Evolutionary conservation across 805 yeast genomes (phyloP), one percentile per base, ranked within the genome.

Genomic region (Myxozyma monticola): DNA sequence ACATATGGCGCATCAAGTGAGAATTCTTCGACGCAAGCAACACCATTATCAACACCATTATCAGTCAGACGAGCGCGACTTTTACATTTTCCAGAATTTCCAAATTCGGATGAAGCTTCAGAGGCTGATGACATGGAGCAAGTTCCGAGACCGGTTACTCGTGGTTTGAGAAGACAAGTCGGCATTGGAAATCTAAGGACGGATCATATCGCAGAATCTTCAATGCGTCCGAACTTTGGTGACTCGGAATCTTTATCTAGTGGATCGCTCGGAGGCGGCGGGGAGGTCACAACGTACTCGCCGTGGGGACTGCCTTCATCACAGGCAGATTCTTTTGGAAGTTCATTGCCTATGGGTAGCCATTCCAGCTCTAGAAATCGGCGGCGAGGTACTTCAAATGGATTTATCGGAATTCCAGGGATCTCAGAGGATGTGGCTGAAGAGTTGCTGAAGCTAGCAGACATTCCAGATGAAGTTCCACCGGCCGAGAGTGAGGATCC

Each of bases 381-480:
- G 29, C 20, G 25, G 6, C 6, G 41, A 12, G 41, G 33, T 15
- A 18, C 40, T 17, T 8, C n/a, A 21, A 34, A 26, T 12, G 47
- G 41, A 5, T 36, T 38, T 33, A 33, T 48, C 21, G 53, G 52
- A 9, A 47, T 54, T 35, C 49, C 57, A n/a, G 59, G 59, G 6
- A 50, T 54, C 17, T 42, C 59, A 8, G 57, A 51, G 12, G 57
- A 52, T 14, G 34, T 45, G 42, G 47, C 40, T 14, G 34, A 31
- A n/a, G 56, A 54, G 42, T 14, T 85, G 39, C 85, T 84, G 36
- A 88, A 83, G 61, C 74, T 89, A 41, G 95, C 95, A 1, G 85
- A 85, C 4, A 80, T 90, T 43, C 91, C 96, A 0, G 96, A 91
- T 65, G 89, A 84, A 40, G 75, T 82, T 0, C 71, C 77, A 36